Evolutionary conservation across 345 rosid species (phyloP).

Genomic region (Boechera stricta): DNA sequence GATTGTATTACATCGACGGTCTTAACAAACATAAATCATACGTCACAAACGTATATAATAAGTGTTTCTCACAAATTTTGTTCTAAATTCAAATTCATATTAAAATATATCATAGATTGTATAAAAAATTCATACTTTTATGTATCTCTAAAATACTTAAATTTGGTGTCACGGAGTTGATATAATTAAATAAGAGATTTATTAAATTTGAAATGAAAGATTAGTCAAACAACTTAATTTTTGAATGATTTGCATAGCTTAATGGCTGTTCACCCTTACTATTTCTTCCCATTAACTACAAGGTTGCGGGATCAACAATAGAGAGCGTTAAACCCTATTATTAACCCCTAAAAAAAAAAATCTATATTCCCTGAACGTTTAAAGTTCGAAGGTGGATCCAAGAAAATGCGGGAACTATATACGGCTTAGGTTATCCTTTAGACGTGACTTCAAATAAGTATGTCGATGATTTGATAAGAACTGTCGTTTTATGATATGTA

Average conservation of each 20-base stretch:
- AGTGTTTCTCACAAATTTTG: no score
- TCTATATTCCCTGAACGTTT: not conserved
- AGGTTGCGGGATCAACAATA: no score
- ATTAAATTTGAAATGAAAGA: not conserved
- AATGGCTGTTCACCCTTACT: no score
- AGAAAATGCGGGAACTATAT: slow-evolving; percentile 1
- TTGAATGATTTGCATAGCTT: no score
- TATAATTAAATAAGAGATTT: not conserved
- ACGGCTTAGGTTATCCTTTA: slow-evolving; percentile 1
- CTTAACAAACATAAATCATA: no score
- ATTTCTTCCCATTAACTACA: no score
- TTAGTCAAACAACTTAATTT: not conserved
- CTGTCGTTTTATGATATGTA: slow-evolving; percentile 12
- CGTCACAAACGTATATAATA: no score
- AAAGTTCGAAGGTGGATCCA: slow-evolving; percentile 14
- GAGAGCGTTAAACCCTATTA: no score
- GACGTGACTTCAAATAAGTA: slow-evolving; percentile 9
- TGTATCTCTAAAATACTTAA: not conserved
- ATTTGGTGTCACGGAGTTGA: not conserved
- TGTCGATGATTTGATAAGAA: slow-evolving; percentile 24
- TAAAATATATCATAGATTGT: not conserved
- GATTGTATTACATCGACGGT: no score
- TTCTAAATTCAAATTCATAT: no score
- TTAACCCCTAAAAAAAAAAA: no score
- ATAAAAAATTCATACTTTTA: not conserved